A percentile compares a stretch with the other conserved stretches of the same genome.
Evolutionary conservation across 164 flowering plant species (phyloP).

Genomic region (Umbilicus rupestris): DNA sequence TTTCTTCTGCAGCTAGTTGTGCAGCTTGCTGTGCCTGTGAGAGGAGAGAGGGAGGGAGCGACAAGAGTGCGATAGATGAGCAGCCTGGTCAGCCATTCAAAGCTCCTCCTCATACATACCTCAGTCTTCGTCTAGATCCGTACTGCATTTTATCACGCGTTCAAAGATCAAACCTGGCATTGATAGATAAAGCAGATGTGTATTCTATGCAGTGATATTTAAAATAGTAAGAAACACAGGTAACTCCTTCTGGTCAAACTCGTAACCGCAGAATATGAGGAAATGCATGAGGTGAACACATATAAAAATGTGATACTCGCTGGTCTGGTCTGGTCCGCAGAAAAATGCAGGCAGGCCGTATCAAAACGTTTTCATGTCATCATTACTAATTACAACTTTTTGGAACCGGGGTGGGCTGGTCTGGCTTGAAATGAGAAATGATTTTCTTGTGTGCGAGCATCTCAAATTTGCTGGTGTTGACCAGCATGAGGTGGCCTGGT

Average conservation of each 20-base stretch:
- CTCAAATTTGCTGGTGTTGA: background rate
- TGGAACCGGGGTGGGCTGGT: background rate
- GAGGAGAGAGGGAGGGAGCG: background rate
- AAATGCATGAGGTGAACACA: too few species aligned
- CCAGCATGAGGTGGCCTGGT: background rate
- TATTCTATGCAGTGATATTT: background rate
- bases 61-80: constrained; percentile 1
- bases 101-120: too few species aligned
- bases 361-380: too few species aligned
- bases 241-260: background rate
- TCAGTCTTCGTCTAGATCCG: background rate
- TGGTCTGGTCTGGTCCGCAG: too few species aligned
- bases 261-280: background rate
- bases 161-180: background rate
- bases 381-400: background rate
- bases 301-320: too few species aligned
- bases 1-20: background rate
- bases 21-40: background rate
- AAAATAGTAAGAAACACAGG: background rate
- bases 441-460: background rate
- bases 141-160: background rate
- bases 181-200: background rate
- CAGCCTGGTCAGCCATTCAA: background rate
- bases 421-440: background rate
- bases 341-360: too few species aligned